A percentile compares a stretch with the other conserved stretches of the same genome.
Conservation (phyloP, 2,329 filamentous ascomycete genomes). For the Daldinia eschscholtzii region DNA sequence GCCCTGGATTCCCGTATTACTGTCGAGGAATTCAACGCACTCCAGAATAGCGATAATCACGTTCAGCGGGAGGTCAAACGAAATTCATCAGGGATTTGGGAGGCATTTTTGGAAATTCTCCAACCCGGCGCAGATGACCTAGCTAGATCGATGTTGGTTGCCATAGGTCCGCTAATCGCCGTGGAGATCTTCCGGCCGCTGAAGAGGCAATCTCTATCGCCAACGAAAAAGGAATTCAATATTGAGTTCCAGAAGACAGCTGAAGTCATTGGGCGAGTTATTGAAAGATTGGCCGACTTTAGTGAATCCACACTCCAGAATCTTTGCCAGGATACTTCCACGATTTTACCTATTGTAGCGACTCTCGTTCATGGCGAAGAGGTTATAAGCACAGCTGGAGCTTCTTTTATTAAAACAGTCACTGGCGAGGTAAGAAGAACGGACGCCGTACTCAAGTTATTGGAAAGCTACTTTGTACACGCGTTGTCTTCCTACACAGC, state of each 20-base stretch:
- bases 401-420: conserved; percentile 85
- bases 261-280: conserved; percentile 75
- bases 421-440: conserved; percentile 73
- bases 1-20: conserved; percentile 79
- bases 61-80: conserved; percentile 77
- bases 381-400: conserved; percentile 81
- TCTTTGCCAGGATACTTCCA: conserved; percentile 75
- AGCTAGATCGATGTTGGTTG: conserved; percentile 79
- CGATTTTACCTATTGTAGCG: conserved; percentile 80
- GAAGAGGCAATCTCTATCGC: conserved; percentile 59
- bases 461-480: conserved; percentile 60
- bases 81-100: conserved; percentile 83
- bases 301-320: conserved; percentile 74
- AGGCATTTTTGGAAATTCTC: conserved; percentile 77
- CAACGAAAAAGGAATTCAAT: conserved; percentile 79
- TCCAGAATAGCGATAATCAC: conserved; percentile 67
- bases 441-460: conserved; percentile 63
- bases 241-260: conserved; percentile 69
- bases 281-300: conserved; percentile 85
- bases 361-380: conserved; percentile 85
- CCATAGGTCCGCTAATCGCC: conserved; percentile 76
- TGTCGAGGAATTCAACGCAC: conserved; percentile 74
- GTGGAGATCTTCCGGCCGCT: conserved; percentile 78
- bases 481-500: conserved; percentile 61
- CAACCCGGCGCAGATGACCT: conserved; percentile 76